Evolutionary conservation across 306 rosid genomes (phyloP).

Genomic region (Crataegus laevigata): DNA sequence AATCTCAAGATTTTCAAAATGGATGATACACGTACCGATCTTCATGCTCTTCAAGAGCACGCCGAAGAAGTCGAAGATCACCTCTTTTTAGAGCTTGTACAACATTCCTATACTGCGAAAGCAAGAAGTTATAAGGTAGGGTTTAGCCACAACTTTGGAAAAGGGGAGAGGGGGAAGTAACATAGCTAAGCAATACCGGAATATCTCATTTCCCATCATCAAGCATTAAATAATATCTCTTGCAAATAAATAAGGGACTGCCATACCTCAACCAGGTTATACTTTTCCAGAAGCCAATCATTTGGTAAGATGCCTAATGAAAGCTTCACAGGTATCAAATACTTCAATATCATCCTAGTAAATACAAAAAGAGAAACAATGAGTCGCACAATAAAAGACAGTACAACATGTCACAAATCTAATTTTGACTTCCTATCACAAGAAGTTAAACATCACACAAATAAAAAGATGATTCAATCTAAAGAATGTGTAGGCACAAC

Average conservation of each 20-base stretch:
- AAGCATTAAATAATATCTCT: not conserved
- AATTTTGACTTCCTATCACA: not conserved
- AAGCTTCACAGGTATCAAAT: slow-evolving; percentile 95
- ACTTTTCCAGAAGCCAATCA: slow-evolving; percentile 58
- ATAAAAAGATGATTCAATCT: not conserved
- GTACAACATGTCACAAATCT: not conserved
- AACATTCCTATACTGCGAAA: slow-evolving; percentile 60
- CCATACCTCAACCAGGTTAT: slow-evolving; percentile 77
- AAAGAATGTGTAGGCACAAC: not conserved
- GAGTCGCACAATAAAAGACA: slow-evolving; percentile 3
- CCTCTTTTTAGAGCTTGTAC: slow-evolving; percentile 82
- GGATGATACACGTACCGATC: slow-evolving; percentile 44
- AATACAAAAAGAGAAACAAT: slow-evolving; percentile 11
- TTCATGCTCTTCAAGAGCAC: slow-evolving; percentile 80
- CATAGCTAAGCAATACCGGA: not conserved
- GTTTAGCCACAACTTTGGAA: not conserved
- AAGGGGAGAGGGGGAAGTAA: not conserved
- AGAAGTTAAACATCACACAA: not conserved
- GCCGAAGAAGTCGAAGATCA: slow-evolving; percentile 82
- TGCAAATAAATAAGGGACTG: not conserved
- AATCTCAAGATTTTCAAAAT: not conserved
- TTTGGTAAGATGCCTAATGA: slow-evolving; percentile 88
- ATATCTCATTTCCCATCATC: not conserved
- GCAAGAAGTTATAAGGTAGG: not conserved
- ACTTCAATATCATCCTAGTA: slow-evolving; percentile 82